Conservation (phyloP, 495 filamentous ascomycete genomes). For the Mytilinidion resinicola region DNA sequence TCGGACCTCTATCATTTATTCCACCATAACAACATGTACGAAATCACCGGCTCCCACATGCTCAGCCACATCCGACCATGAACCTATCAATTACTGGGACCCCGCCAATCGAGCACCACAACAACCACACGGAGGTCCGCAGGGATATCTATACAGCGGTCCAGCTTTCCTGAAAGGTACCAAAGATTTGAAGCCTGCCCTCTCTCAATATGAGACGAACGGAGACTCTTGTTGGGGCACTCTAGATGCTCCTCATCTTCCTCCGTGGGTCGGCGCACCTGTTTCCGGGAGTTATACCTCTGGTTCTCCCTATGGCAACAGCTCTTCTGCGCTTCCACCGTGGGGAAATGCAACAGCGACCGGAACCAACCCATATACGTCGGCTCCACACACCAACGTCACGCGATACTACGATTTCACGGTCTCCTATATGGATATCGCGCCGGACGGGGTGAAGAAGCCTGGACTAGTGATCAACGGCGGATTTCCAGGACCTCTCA, state of each 20-base stretch:
- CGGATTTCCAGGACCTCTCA: conserved; percentile 28
- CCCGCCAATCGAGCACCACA: no score
- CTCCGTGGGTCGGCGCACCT: neutral
- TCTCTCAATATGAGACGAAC: neutral
- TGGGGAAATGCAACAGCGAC: neutral
- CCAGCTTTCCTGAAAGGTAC: neutral
- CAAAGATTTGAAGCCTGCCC: neutral
- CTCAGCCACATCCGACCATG: neutral
- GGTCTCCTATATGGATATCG: conserved; percentile 20
- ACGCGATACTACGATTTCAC: conserved; percentile 37
- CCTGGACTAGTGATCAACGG: conserved; percentile 25
- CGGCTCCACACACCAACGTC: conserved; percentile 32
- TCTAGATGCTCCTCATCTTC: neutral
- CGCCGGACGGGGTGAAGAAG: conserved; percentile 30
- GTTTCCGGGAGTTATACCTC: no score
- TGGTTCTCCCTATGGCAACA: neutral
- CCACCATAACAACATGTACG: neutral
- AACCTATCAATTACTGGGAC: neutral
- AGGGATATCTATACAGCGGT: neutral
- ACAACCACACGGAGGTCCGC: neutral
- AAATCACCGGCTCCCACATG: neutral
- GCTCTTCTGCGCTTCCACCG: neutral
- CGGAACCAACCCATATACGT: neutral
- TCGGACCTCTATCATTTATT: no score
- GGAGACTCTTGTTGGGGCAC: neutral